A percentile compares a stretch with the other conserved stretches of the same genome.
These are phyloP conservation scores for Hypoxylon sp. DNA, from an alignment of 2,329 filamentous ascomycete genomes.

Conservation along the genomic window DNA sequence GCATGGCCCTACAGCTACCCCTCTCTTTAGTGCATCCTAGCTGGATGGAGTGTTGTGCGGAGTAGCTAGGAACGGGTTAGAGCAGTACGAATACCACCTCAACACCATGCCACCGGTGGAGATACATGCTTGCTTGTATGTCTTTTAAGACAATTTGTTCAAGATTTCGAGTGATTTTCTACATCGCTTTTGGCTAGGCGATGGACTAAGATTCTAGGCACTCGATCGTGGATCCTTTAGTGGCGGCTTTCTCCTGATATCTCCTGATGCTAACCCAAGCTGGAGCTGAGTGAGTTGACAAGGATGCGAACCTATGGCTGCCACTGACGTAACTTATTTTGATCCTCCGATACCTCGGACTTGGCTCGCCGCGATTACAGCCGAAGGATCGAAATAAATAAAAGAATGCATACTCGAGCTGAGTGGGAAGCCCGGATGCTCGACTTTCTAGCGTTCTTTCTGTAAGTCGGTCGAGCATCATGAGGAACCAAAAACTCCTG, in stretches of 20 bases:
- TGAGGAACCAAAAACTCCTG: conserved; percentile 23
- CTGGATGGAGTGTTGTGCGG: conserved; percentile 10
- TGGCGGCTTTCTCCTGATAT: conserved; percentile 1
- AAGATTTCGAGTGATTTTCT: conserved; percentile 4
- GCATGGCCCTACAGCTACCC: neutral
- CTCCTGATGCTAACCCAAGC: conserved; percentile 2
- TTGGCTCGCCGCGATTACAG: conserved; percentile 9
- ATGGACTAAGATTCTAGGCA: too few species aligned
- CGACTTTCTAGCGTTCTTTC: conserved; percentile 1
- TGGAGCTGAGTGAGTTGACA: conserved; percentile 14
- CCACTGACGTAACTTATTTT: conserved; percentile 20
- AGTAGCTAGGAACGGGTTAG: conserved; percentile 23
- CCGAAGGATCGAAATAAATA: conserved; percentile 28
- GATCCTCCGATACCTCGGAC: conserved; percentile 5
- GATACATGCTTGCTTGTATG: neutral
- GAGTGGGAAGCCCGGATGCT: neutral
- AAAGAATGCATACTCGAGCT: conserved; percentile 8
- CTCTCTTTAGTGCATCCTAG: too few species aligned
- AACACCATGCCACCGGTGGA: conserved; percentile 3
- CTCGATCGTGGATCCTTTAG: too few species aligned
- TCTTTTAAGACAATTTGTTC: conserved; percentile 1
- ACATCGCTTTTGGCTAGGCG: too few species aligned
- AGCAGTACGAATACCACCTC: conserved; percentile 9
- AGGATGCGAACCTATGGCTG: conserved; percentile 15
- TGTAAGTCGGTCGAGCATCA: conserved; percentile 2